These are phyloP conservation scores for Paraconiothyrium brasiliense DNA, from an alignment of 2,329 filamentous ascomycete species.

Conservation along the genomic window DNA sequence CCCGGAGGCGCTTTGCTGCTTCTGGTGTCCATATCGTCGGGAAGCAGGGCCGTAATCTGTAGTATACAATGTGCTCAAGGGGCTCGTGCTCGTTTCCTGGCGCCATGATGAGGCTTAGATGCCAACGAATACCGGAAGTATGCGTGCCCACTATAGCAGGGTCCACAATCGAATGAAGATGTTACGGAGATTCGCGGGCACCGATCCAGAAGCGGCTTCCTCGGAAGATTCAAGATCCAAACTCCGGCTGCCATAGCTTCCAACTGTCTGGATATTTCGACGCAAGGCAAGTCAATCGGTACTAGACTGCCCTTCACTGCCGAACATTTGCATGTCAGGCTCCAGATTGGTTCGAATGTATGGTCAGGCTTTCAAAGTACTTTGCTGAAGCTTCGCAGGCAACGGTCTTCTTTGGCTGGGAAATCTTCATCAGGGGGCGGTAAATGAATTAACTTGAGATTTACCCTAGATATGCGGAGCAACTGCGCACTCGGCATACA, in stretches of 20 bases:
- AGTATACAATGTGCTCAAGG: slow-evolving; percentile 34
- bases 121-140: slow-evolving; percentile 34
- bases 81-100: slow-evolving; percentile 40
- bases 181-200: slow-evolving; percentile 23
- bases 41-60: slow-evolving; percentile 49
- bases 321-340: slow-evolving; percentile 16
- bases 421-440: slow-evolving; percentile 21
- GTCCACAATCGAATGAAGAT: slow-evolving; percentile 34
- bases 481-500: slow-evolving; percentile 24
- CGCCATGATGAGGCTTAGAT: slow-evolving; percentile 45
- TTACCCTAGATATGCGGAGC: slow-evolving; percentile 30
- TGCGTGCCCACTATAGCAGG: slow-evolving; percentile 34
- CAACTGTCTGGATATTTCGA: background rate
- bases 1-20: slow-evolving; percentile 19
- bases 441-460: slow-evolving; percentile 41
- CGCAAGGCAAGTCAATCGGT: slow-evolving; percentile 12
- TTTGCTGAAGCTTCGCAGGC: slow-evolving; percentile 22
- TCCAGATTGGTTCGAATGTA: slow-evolving; percentile 12
- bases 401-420: slow-evolving; percentile 30
- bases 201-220: slow-evolving; percentile 29
- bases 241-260: slow-evolving; percentile 14
- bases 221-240: slow-evolving; percentile 21
- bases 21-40: slow-evolving; percentile 35
- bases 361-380: slow-evolving; percentile 21
- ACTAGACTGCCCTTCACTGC: slow-evolving; percentile 18